Conservation (phyloP, 2,329 filamentous ascomycete genomes). For the Monosporascus sp. region DNA sequence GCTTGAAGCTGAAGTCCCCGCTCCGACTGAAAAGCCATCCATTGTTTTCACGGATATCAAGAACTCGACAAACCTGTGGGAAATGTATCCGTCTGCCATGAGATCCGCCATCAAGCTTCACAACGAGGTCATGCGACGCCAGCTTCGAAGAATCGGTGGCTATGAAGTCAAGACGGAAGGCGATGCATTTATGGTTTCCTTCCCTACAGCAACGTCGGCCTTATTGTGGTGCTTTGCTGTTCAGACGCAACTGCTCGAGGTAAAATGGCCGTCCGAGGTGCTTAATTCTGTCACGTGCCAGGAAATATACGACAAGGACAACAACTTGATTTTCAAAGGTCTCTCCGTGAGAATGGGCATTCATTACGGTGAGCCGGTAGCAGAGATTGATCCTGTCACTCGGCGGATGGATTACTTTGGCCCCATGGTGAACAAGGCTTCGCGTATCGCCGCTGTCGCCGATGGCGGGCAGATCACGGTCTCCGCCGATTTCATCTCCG, state of each 20-base stretch:
- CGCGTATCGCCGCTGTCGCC: conserved; percentile 87
- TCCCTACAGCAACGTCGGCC: conserved; percentile 90
- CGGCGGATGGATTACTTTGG: conserved; percentile 99
- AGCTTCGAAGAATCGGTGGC: conserved; percentile 87
- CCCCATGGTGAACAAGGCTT: conserved; percentile 96
- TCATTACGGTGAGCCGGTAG: conserved; percentile 91
- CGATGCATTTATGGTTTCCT: conserved; percentile 98
- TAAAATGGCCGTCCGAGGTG: conserved; percentile 90
- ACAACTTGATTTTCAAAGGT: conserved; percentile 86
- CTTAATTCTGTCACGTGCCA: conserved; percentile 81
- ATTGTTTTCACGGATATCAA: conserved; percentile 99
- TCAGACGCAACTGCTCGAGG: conserved; percentile 80
- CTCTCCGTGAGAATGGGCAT: conserved; percentile 96
- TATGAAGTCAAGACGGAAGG: conserved; percentile 99
- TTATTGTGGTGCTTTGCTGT: conserved; percentile 95
- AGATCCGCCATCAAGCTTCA: conserved; percentile 94
- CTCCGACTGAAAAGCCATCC: conserved; percentile 83
- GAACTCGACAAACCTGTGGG: conserved; percentile 94
- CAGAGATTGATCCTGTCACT: conserved; percentile 92
- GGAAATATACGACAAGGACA: conserved; percentile 75
- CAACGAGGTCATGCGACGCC: conserved; percentile 93
- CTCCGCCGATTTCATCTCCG: conserved; percentile 92
- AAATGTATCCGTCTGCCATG: conserved; percentile 93
- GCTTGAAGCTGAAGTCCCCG: conserved; percentile 84
- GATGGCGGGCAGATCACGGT: conserved; percentile 97